Evolutionary conservation across 1,139 yeast genomes (phyloP).

Genomic region (Pichia sp.): DNA sequence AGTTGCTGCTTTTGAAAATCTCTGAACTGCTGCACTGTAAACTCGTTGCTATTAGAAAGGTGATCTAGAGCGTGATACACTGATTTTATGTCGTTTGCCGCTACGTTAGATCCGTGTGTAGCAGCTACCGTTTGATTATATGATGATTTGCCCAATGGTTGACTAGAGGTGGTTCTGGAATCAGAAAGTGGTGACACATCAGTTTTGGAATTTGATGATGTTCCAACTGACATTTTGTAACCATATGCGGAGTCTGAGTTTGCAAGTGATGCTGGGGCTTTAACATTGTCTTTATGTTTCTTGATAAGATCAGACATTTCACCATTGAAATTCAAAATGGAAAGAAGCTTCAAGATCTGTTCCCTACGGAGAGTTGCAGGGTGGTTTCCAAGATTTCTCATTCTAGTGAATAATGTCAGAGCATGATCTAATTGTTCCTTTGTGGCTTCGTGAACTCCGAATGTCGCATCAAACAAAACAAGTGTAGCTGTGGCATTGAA

Average conservation of each 20-base stretch:
- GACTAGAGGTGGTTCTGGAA: no score
- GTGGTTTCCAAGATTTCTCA: slow-evolving; percentile 70
- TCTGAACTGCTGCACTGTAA: background rate
- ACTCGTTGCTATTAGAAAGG: background rate
- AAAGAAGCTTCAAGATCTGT: slow-evolving; percentile 57
- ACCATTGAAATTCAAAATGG: slow-evolving; percentile 62
- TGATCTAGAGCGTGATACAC: background rate
- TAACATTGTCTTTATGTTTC: slow-evolving; percentile 49
- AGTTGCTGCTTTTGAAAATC: background rate
- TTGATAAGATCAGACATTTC: slow-evolving; percentile 49
- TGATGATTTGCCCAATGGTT: no score
- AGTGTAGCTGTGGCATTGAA: slow-evolving; percentile 78
- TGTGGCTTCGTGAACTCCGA: slow-evolving; percentile 77
- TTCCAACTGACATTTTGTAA: slow-evolving; percentile 3
- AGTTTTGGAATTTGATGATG: background rate
- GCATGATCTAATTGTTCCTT: slow-evolving; percentile 70
- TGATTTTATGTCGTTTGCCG: background rate
- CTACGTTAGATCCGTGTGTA: no score
- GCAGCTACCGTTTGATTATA: no score
- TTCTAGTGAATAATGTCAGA: slow-evolving; percentile 56
- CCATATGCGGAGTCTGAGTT: slow-evolving; percentile 13
- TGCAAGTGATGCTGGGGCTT: slow-evolving; percentile 22
- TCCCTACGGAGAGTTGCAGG: slow-evolving; percentile 73
- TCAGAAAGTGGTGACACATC: background rate
- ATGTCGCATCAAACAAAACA: slow-evolving; percentile 69